Evolutionary conservation across 768 basidiomycete species (phyloP).

Genomic region (Cyclocybe aegerita): DNA sequence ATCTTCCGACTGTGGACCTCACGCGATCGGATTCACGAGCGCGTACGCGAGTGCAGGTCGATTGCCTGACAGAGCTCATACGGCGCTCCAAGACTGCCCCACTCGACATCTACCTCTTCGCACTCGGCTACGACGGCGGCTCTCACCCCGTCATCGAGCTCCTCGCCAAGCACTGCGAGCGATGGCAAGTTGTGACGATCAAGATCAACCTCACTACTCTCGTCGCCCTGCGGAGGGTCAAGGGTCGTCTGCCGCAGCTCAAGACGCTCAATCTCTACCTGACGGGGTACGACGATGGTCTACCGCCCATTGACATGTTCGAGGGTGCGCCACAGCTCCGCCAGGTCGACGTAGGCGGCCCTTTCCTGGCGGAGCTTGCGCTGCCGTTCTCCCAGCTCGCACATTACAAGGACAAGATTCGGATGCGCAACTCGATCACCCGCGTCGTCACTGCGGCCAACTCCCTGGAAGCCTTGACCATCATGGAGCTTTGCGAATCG

Average conservation of each 20-base stretch:
- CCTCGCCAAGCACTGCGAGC: neutral
- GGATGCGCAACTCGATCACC: neutral
- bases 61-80: no score
- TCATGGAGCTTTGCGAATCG: neutral
- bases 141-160: constrained; percentile 9
- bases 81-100: neutral
- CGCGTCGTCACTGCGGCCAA: neutral
- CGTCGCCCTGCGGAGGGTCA: no score
- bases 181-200: no score
- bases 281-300: no score
- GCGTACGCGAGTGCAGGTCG: no score
- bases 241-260: no score
- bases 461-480: neutral
- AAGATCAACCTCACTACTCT: no score
- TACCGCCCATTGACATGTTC: constrained; percentile 1
- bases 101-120: constrained; percentile 6
- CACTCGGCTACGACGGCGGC: neutral
- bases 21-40: no score
- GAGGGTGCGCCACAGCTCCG: neutral
- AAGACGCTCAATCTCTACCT: no score
- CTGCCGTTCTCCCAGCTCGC: neutral
- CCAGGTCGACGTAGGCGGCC: neutral
- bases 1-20: no score
- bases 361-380: neutral
- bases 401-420: neutral